A percentile compares a stretch with the other conserved stretches of the same genome.
phyloP scores from a whole-genome alignment of 768 basidiomycete species.

The Trametes meyenii region DNA sequence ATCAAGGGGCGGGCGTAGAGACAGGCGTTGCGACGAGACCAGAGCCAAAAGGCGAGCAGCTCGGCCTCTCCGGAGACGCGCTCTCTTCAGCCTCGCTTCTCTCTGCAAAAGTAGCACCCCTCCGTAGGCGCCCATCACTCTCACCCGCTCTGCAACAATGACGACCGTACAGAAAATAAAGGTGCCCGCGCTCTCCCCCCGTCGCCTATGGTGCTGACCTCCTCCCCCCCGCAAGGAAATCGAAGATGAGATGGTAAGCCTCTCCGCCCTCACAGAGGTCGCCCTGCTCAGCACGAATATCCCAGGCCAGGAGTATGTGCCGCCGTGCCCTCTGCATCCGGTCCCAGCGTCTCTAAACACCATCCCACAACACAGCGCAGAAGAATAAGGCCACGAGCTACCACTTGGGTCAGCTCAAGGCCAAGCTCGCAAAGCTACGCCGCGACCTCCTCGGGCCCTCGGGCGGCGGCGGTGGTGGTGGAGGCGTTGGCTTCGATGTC shows the following conservation, averaged over 20 bases:
- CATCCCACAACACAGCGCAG: conserved; percentile 60
- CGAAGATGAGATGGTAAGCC: conserved; percentile 93
- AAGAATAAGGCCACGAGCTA: conserved; percentile 97
- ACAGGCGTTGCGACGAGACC: not conserved
- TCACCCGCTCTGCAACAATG: conserved; percentile 48
- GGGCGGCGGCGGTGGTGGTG: conserved; percentile 84
- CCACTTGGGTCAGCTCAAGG: conserved; percentile 95
- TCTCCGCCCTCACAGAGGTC: conserved; percentile 16
- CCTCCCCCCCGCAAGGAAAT: conserved; percentile 62
- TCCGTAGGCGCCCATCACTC: conserved; percentile 6
- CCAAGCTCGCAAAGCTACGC: conserved; percentile 95
- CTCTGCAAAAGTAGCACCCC: conserved; percentile 1
- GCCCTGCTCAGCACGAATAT: conserved; percentile 33
- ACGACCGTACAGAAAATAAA: conserved; percentile 92
- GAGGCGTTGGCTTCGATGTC: conserved; percentile 95
- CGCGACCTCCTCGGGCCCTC: conserved; percentile 85
- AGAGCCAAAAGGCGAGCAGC: conserved; percentile 19
- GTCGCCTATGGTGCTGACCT: conserved; percentile 11
- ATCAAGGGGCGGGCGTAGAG: not conserved
- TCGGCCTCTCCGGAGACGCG: not conserved
- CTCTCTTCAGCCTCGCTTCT: not conserved
- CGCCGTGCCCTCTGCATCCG: conserved; percentile 15
- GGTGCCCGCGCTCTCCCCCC: conserved; percentile 40
- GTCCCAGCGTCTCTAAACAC: conserved; percentile 19
- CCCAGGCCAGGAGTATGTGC: conserved; percentile 76